Evolutionary conservation across 2,329 filamentous ascomycete species (phyloP), one percentile per base, ranked within the genome.

Genomic region (Fusarium abutilonis): DNA sequence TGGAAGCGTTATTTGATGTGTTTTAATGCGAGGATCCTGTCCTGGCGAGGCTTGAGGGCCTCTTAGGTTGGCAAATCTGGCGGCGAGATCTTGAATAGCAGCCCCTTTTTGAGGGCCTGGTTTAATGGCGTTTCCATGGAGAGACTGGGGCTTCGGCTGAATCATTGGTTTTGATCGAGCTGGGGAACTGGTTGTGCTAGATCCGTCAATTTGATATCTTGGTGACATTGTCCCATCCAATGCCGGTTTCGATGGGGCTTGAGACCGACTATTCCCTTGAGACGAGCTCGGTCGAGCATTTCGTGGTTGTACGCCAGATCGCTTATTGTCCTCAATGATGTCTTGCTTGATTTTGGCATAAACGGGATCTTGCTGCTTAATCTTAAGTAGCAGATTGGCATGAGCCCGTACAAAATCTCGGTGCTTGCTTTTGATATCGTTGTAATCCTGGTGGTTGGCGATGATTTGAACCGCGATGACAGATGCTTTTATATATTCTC

Each of bases 401-500:
- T 88, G 86, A 14, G 80, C 71, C 44, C 79, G 78, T 43, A 76
- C 74, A 19, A 83, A 68, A 9, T 83, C 80, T 35, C 78, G 76
- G 23, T 79, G 78, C 44, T 87, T 85, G 34, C 76, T 77, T 67
- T 86, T 84, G 55, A 93, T 79, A 47, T 83, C 81, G 26, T 86
- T 84, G 74, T 87, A 96, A 60, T 94, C 91, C 53, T 84, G 86
- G 73, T 96, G 92, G 32, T 82, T 82, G 3, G 91, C 90, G 23
- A 98, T 88, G 38, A 88, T 79, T 52, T 94, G 88, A 46, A 93
- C 83, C 13, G 90, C 85, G 52, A 97, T 89, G 54, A 93, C 88
- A 57, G 85, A 93, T 10, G 93, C 91, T 62, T 89, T 86, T 55
- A 98, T 83, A 72, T 94, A 98, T 60, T 96, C 91, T 64, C 90